Percentiles rank a stretch among this genome's conserved stretches.
These are phyloP conservation scores for Emericellopsis atlantica DNA, from an alignment of 2,329 filamentous ascomycete genomes.

Conservation along the genomic window DNA sequence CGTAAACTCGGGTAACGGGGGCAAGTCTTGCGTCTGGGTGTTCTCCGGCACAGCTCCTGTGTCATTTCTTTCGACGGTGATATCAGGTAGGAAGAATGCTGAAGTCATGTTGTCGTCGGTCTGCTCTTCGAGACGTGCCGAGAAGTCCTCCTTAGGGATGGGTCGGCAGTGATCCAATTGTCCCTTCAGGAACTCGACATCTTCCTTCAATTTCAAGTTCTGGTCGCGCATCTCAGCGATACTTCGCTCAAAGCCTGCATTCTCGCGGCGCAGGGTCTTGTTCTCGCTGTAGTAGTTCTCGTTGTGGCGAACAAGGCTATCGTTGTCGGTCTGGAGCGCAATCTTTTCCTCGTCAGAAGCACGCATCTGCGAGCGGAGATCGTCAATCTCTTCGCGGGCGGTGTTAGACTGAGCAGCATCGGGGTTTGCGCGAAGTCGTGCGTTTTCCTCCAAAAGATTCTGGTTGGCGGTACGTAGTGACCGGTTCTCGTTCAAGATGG, in stretches of 20 bases:
- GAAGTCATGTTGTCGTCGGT: slow-evolving; percentile 44
- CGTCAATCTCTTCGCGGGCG: slow-evolving; percentile 25
- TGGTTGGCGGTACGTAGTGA: slow-evolving; percentile 28
- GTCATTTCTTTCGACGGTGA: slow-evolving; percentile 35
- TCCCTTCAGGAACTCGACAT: slow-evolving; percentile 30
- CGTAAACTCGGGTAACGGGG: slow-evolving; percentile 15
- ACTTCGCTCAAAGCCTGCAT: slow-evolving; percentile 32
- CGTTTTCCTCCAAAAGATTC: slow-evolving; percentile 27
- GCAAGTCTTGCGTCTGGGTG: slow-evolving; percentile 17
- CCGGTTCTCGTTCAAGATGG: slow-evolving; percentile 28
- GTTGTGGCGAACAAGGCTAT: slow-evolving; percentile 39
- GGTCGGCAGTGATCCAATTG: slow-evolving; percentile 29
- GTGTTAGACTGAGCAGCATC: slow-evolving; percentile 25
- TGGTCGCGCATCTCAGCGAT: slow-evolving; percentile 31
- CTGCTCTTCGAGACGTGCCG: slow-evolving; percentile 19
- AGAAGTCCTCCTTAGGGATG: slow-evolving; percentile 20
- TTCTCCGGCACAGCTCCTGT: slow-evolving; percentile 13
- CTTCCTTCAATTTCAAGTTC: slow-evolving; percentile 31
- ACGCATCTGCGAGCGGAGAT: slow-evolving; percentile 22
- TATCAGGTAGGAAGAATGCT: slow-evolving; percentile 45
- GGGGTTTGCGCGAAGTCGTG: slow-evolving; percentile 27
- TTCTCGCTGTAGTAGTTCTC: slow-evolving; percentile 42
- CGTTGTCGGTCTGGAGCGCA: slow-evolving; percentile 35
- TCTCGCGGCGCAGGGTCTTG: slow-evolving; percentile 33
- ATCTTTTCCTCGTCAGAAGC: slow-evolving; percentile 28